A percentile compares a stretch with the other conserved stretches of the same genome.
phyloP scores from a whole-genome alignment of 192 early-diverging fungal genomes.

The Coemansia sp. region DNA sequence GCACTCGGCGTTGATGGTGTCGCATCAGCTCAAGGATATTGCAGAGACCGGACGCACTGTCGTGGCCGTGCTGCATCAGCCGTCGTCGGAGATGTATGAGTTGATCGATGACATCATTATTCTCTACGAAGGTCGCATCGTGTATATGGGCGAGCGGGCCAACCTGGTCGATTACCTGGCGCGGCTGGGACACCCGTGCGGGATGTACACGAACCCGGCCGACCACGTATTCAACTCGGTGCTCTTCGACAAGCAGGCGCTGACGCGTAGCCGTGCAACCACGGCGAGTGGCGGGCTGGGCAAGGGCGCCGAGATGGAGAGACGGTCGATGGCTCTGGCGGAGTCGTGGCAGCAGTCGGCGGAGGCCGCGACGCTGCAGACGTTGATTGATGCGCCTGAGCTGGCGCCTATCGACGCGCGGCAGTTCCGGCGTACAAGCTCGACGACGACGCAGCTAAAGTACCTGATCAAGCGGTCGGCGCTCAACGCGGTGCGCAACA shows the following conservation, averaged over 20 bases:
- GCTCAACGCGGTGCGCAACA: slow-evolving; percentile 53
- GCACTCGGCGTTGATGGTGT: slow-evolving; percentile 55
- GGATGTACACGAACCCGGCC: slow-evolving; percentile 55
- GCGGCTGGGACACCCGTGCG: slow-evolving; percentile 47
- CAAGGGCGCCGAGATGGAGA: slow-evolving; percentile 3
- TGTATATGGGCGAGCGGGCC: slow-evolving; percentile 59
- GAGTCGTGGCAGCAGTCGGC: slow-evolving; percentile 36
- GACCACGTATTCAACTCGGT: slow-evolving; percentile 59
- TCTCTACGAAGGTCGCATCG: slow-evolving; percentile 63
- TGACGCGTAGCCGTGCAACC: no score
- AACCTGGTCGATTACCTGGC: slow-evolving; percentile 50
- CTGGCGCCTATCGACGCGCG: slow-evolving; percentile 9
- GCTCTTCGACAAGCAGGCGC: slow-evolving; percentile 48
- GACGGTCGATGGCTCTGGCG: slow-evolving; percentile 23
- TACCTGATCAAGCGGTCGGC: slow-evolving; percentile 46
- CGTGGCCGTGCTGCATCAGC: slow-evolving; percentile 52
- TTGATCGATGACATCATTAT: slow-evolving; percentile 68
- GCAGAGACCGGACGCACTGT: slow-evolving; percentile 45
- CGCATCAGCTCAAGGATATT: slow-evolving; percentile 46
- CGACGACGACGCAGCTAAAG: slow-evolving; percentile 30
- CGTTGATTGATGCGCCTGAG: slow-evolving; percentile 19
- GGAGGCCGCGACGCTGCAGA: slow-evolving; percentile 17
- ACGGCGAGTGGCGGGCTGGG: neutral
- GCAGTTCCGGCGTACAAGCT: slow-evolving; percentile 29
- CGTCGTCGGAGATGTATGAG: slow-evolving; percentile 57